Conservation (phyloP, 1,284 basidiomycete species). For the Somion occarium region DNA sequence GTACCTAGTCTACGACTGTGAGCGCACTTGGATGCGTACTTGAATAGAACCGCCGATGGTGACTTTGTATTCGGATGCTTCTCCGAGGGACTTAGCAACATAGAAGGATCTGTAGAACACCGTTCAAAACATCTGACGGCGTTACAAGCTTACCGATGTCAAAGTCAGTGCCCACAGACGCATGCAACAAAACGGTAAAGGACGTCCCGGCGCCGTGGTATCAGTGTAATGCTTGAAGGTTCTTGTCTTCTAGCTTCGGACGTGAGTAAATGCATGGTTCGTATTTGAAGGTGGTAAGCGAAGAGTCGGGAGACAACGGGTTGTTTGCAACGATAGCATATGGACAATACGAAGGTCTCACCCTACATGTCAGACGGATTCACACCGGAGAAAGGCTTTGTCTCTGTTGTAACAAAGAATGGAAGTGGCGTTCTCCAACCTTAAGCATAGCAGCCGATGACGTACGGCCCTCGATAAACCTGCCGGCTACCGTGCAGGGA, state of each 20-base stretch:
- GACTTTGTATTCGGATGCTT: not conserved
- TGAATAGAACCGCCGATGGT: not conserved
- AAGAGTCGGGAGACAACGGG: no score
- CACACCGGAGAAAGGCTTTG: no score
- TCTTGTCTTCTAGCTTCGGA: constrained; percentile 1
- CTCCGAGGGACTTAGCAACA: not conserved
- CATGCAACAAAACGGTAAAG: not conserved
- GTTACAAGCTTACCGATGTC: not conserved
- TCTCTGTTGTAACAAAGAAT: no score
- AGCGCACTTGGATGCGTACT: not conserved
- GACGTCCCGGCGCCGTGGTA: not conserved
- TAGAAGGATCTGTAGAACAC: constrained; percentile 1
- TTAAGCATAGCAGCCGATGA: no score
- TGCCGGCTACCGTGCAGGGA: not conserved
- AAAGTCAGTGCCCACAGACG: not conserved
- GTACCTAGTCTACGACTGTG: not conserved
- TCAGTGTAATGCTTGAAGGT: not conserved
- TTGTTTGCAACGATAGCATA: not conserved
- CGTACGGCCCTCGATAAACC: not conserved
- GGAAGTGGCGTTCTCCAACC: no score
- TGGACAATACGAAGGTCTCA: not conserved
- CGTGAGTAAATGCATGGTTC: not conserved
- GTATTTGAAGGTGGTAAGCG: no score
- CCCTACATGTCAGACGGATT: no score
- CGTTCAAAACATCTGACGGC: not conserved